Evolutionary conservation across 768 basidiomycete genomes (phyloP), one percentile per base, ranked within the genome.

Genomic region (Phylloporus arenicola): DNA sequence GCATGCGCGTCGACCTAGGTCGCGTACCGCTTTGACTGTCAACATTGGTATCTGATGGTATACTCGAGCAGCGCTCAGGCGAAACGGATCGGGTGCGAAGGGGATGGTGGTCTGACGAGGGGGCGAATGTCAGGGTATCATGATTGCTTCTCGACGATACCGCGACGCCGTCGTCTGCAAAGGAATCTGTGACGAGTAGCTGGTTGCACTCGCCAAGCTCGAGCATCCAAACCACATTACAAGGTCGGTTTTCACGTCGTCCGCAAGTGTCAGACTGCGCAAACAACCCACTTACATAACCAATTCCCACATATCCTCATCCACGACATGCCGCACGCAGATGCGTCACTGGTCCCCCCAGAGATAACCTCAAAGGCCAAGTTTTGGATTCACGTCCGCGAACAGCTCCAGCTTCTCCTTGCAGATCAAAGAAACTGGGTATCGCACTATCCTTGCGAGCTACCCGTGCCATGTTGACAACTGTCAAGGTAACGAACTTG

Each of bases 391-490:
- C 85, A 92, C 68, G 79, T 94, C 24, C 69, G 79, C 53, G 62
- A 64, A 5, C 86, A 92, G 59, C 71, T 95, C 13, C 67, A 72
- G 10, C 61, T 69, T 19, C 68, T 96, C 29, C 67, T 93, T 3
- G 80, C 76, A 9, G 84, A 76, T 10, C 80, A 92, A 58, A 71
- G 81, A 48, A 77, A 84, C 62, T 94, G 91, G 92, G 92, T 92
- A 67, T 55, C 46, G 6, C 46, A 27, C 40, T 20, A 9, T 37
- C 24, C 8, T 45, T 34, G 35, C 33, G 22, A 11, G 10, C n/a
- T 35, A 35, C 54, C 20, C 24, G 51, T 54, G 30, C 50, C 43
- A n/a, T 22, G 22, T 43, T 45, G 19, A 43, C 40, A 27, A 38
- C 38, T 37, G 42, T 37, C 19, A 58, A 92, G 89, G 77, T 95